phyloP scores from a whole-genome alignment of 2,329 filamentous ascomycete species.

The Lachnellula arida region DNA sequence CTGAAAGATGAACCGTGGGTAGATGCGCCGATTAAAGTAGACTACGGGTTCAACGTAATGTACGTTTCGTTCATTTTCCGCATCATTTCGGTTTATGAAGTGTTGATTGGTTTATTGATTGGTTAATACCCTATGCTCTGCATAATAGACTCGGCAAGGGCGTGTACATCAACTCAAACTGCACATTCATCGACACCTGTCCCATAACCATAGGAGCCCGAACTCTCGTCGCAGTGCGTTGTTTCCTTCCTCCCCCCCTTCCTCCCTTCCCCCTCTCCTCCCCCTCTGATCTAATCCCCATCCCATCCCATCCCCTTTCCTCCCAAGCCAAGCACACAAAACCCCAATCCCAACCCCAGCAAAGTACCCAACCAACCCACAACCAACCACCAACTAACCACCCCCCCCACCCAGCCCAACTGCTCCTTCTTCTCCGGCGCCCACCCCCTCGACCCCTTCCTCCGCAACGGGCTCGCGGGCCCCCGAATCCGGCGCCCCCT shows the following conservation, averaged over 20 bases:
- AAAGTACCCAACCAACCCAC: no score
- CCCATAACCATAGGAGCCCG: conserved; percentile 69
- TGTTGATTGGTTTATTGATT: background rate
- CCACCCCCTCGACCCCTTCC: conserved; percentile 70
- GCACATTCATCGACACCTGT: conserved; percentile 73
- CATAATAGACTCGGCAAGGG: conserved; percentile 53
- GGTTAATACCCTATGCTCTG: conserved; percentile 5
- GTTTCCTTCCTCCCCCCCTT: no score
- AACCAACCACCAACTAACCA: no score
- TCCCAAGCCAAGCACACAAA: no score
- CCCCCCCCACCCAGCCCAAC: conserved; percentile 46
- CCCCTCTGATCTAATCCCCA: no score
- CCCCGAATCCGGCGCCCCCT: conserved; percentile 67
- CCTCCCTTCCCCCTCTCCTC: no score
- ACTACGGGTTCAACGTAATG: conserved; percentile 74
- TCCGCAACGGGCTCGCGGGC: conserved; percentile 72
- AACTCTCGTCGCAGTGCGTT: conserved; percentile 59
- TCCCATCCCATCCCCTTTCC: no score
- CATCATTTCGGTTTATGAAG: background rate
- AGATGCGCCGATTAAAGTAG: conserved; percentile 63
- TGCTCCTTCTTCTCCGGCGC: conserved; percentile 70
- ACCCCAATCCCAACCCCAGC: no score
- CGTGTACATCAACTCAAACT: conserved; percentile 73
- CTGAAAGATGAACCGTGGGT: conserved; percentile 65
- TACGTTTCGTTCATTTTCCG: conserved; percentile 23